phyloP scores from a whole-genome alignment of 2,329 filamentous ascomycete species.

The Ophiostoma perfectum region DNA sequence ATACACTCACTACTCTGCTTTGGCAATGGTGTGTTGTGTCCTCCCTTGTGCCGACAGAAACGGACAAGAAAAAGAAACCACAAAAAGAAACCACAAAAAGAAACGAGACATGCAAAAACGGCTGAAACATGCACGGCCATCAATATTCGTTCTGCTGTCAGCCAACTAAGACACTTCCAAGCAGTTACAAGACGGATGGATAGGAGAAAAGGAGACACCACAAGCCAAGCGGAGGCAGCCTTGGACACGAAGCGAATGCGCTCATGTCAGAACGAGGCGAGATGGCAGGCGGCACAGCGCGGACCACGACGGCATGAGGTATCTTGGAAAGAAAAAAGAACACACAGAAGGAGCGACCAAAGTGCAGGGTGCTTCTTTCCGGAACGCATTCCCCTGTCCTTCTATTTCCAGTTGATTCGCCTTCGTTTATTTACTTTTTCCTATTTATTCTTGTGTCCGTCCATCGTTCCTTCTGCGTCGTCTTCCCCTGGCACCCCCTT shows the following conservation, averaged over 20 bases:
- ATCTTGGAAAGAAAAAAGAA: too few species aligned
- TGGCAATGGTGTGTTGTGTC: too few species aligned
- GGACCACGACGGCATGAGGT: not conserved
- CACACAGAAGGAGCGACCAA: too few species aligned
- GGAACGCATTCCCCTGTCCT: not conserved
- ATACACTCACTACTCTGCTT: too few species aligned
- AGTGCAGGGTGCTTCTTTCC: too few species aligned
- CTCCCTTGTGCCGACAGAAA: not conserved
- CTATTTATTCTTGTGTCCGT: not conserved
- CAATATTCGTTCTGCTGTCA: not conserved
- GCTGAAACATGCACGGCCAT: conserved; percentile 6
- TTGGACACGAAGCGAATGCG: too few species aligned
- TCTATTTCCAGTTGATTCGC: not conserved
- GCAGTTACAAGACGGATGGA: not conserved
- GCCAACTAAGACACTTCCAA: not conserved
- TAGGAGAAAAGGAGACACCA: not conserved
- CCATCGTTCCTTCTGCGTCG: not conserved
- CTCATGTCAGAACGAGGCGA: not conserved
- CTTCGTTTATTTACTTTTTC: not conserved
- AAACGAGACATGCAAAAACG: not conserved
- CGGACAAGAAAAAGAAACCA: not conserved
- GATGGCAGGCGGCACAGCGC: not conserved
- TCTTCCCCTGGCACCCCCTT: conserved; percentile 5
- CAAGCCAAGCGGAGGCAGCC: too few species aligned
- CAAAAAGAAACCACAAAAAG: not conserved